Evolutionary conservation across 176 grass and related monocot species (phyloP).

Genomic region (Rhynchospora pubera): DNA sequence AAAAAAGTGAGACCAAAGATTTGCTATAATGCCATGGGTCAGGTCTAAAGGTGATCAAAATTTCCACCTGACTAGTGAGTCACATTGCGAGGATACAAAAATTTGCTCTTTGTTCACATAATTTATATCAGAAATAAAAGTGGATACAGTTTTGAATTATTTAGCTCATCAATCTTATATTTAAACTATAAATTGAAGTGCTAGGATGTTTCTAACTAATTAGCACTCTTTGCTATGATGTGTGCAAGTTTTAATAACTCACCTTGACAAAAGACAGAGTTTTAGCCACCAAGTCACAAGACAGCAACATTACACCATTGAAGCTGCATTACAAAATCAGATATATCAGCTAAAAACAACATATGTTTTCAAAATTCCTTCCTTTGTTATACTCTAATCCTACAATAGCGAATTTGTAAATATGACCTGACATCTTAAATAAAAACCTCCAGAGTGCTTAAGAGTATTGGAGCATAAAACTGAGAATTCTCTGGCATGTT

Average conservation of each 20-base stretch:
- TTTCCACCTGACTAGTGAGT: background rate
- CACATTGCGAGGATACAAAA: background rate
- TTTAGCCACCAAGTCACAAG: conserved; percentile 50
- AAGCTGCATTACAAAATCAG: conserved; percentile 48
- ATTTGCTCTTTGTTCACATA: background rate
- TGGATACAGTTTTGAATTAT: background rate
- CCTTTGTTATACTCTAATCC: background rate
- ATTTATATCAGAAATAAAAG: background rate
- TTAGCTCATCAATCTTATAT: background rate
- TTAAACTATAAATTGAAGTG: background rate
- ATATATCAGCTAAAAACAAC: conserved; percentile 7
- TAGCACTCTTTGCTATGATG: background rate
- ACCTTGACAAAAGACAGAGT: conserved; percentile 69
- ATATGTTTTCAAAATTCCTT: background rate
- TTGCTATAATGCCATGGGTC: background rate
- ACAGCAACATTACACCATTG: conserved; percentile 62
- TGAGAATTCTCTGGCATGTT: background rate
- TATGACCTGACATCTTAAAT: background rate
- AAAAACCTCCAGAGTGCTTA: no score
- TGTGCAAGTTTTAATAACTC: background rate
- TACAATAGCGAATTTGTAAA: background rate
- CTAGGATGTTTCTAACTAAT: background rate
- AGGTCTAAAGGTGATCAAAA: background rate
- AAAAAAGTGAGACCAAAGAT: background rate
- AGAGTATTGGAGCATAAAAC: conserved; percentile 9